Conservation (phyloP, 2,329 filamentous ascomycete species). For the Aspergillus sp. region DNA sequence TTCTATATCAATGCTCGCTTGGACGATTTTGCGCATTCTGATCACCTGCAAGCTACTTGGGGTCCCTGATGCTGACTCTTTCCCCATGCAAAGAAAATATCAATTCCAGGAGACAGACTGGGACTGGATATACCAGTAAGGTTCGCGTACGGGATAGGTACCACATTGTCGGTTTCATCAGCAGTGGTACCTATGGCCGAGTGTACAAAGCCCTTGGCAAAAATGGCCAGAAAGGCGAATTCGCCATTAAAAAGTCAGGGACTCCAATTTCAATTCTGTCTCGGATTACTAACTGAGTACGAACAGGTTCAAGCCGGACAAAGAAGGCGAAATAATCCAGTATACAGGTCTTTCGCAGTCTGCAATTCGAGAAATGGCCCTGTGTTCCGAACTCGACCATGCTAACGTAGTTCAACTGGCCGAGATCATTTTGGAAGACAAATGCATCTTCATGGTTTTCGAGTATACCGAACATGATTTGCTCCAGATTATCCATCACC, state of each 20-base stretch:
- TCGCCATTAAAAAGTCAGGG: conserved; percentile 91
- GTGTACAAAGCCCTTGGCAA: conserved; percentile 92
- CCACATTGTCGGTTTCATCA: conserved; percentile 97
- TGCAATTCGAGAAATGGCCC: conserved; percentile 93
- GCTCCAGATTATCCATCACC: conserved; percentile 96
- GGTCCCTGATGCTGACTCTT: conserved; percentile 25
- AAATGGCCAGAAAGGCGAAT: conserved; percentile 73
- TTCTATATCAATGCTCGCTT: background rate
- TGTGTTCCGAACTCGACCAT: conserved; percentile 89
- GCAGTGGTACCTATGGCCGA: conserved; percentile 93
- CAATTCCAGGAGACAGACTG: conserved; percentile 44
- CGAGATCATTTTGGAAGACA: conserved; percentile 96
- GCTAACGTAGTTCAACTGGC: conserved; percentile 85
- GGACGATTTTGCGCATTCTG: background rate
- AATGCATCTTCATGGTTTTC: conserved; percentile 99
- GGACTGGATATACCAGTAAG: conserved; percentile 63
- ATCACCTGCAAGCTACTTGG: background rate
- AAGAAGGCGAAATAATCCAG: conserved; percentile 89
- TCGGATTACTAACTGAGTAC: conserved; percentile 15
- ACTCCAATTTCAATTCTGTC: background rate
- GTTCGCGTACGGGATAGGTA: conserved; percentile 90
- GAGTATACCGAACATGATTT: conserved; percentile 98
- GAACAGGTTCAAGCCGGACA: conserved; percentile 84
- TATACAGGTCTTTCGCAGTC: conserved; percentile 98
- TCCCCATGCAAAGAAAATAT: conserved; percentile 30